Percentiles rank a stretch among this genome's conserved stretches.
Conservation (phyloP, 306 rosid genomes). For the Medicago lupulina region DNA sequence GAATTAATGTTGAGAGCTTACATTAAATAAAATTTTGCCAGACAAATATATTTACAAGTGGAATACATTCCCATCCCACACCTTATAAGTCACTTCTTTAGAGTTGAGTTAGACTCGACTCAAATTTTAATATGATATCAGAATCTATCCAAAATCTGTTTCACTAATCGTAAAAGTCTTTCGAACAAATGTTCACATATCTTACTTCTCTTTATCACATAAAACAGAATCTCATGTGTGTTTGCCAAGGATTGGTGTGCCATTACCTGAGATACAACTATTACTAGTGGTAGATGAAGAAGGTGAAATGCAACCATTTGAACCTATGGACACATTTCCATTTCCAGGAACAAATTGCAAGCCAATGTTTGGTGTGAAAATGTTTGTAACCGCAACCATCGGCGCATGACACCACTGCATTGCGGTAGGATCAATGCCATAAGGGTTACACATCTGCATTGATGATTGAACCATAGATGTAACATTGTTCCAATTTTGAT, state of each 20-base stretch:
- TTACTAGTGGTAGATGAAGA: constrained; percentile 51
- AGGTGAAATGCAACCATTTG: constrained; percentile 54
- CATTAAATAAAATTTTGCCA: too few relatives aligned
- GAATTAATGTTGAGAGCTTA: too few relatives aligned
- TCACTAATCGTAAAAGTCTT: constrained; percentile 38
- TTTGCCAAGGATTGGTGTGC: neutral
- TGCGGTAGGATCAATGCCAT: constrained; percentile 30
- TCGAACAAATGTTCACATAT: constrained; percentile 50
- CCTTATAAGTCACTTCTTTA: too few relatives aligned
- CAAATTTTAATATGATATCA: neutral
- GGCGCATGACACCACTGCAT: constrained; percentile 56
- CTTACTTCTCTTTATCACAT: constrained; percentile 15
- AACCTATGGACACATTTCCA: constrained; percentile 48
- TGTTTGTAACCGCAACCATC: constrained; percentile 53
- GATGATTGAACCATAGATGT: constrained; percentile 42
- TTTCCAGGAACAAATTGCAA: constrained; percentile 58
- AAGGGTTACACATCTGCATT: constrained; percentile 40
- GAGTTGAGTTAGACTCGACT: too few relatives aligned
- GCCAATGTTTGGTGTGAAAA: constrained; percentile 52
- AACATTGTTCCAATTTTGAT: constrained; percentile 50
- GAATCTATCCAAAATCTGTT: neutral
- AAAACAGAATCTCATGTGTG: neutral
- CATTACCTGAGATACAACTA: neutral
- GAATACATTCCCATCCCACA: too few relatives aligned
- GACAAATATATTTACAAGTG: too few relatives aligned